These are phyloP conservation scores for Pezicula radicicola DNA, from an alignment of 2,329 filamentous ascomycete genomes.

Conservation along the genomic window DNA sequence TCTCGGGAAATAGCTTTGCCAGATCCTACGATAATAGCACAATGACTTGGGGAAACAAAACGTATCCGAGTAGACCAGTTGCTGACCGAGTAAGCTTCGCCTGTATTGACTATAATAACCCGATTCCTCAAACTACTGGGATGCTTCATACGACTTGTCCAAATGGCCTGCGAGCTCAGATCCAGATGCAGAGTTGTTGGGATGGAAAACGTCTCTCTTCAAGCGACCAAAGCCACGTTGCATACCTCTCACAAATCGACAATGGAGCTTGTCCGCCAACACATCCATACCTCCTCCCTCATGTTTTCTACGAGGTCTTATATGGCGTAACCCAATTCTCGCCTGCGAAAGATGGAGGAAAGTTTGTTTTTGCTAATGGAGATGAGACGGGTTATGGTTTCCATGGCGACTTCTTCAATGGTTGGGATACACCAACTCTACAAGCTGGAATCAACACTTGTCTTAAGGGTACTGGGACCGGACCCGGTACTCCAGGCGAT, in stretches of 20 bases:
- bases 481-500: constrained; percentile 41
- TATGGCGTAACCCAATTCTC: constrained; percentile 2
- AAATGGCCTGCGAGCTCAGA: constrained; percentile 56
- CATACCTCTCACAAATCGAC: constrained; percentile 34
- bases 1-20: constrained; percentile 27
- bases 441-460: constrained; percentile 3
- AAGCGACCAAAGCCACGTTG: constrained; percentile 36
- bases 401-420: constrained; percentile 9
- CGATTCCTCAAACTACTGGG: constrained; percentile 42
- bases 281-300: constrained; percentile 6
- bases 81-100: constrained; percentile 23
- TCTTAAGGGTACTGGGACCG: constrained; percentile 20
- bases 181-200: constrained; percentile 63
- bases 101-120: constrained; percentile 7
- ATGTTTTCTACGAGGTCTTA: constrained; percentile 10
- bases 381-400: constrained; percentile 7
- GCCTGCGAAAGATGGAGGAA: constrained; percentile 3
- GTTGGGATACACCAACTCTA: constrained; percentile 6
- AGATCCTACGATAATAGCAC: constrained; percentile 25
- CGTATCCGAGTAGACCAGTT: constrained; percentile 27
- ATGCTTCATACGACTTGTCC: constrained; percentile 54
- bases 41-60: constrained; percentile 31
- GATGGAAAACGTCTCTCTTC: constrained; percentile 52
- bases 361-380: constrained; percentile 7
- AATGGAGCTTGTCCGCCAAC: constrained; percentile 7